Conservation (phyloP, 2,329 filamentous ascomycete genomes). For the Paradendryphiella salina region DNA sequence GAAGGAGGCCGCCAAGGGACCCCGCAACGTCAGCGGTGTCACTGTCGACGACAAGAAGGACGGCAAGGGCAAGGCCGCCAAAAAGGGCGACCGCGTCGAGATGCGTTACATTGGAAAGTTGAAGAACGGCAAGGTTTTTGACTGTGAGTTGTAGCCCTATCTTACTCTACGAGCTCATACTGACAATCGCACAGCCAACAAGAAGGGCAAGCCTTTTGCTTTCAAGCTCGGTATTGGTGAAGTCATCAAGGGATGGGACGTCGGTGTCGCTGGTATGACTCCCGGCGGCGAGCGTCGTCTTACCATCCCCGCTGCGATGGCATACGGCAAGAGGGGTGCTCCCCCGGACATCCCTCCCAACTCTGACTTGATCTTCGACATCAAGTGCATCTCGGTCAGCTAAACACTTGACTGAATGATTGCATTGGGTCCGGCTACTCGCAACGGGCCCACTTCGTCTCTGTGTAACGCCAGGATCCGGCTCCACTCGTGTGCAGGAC, state of each 20-base stretch:
- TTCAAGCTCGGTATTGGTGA: conserved; percentile 95
- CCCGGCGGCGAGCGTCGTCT: conserved; percentile 92
- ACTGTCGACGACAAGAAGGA: conserved; percentile 95
- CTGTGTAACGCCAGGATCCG: conserved; percentile 25
- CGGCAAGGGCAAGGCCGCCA: conserved; percentile 79
- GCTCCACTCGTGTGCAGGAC: conserved; percentile 40
- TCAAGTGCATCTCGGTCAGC: conserved; percentile 56
- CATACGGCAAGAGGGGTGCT: conserved; percentile 78
- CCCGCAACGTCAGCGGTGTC: conserved; percentile 83
- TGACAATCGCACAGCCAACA: conserved; percentile 73
- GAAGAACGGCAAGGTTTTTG: conserved; percentile 90
- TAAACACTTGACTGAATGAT: conserved; percentile 29
- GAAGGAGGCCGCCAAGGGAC: conserved; percentile 58
- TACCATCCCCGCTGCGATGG: conserved; percentile 82
- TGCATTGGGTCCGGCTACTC: conserved; percentile 14
- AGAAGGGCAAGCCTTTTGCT: conserved; percentile 95
- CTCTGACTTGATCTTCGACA: conserved; percentile 88
- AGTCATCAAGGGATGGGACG: conserved; percentile 99
- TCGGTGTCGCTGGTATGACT: conserved; percentile 89
- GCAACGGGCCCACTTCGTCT: conserved; percentile 29
- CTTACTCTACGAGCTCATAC: conserved; percentile 2
- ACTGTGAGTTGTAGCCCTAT: conserved; percentile 63
- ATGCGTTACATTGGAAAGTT: conserved; percentile 99
- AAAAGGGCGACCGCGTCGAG: conserved; percentile 86
- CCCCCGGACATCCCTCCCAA: conserved; percentile 86